Percentiles rank a stretch among this genome's conserved stretches.
phyloP scores from a whole-genome alignment of 202 grass and related monocot species.

The Brachypodium distachyon region DNA sequence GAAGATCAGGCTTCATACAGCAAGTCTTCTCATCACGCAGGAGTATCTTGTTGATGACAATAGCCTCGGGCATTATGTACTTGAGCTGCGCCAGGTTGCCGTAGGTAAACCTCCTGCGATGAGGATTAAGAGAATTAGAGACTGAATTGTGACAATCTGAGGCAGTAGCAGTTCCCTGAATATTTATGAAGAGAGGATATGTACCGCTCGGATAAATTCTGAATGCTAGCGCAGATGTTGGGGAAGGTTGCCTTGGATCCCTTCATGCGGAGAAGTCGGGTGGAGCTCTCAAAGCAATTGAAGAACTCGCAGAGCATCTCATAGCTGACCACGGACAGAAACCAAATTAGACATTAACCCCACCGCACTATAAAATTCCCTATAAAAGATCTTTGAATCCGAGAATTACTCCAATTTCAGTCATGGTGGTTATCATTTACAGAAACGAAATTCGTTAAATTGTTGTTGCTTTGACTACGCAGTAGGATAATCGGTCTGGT shows the following conservation, averaged over 20 bases:
- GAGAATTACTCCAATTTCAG: background rate
- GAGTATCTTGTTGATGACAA: slow-evolving; percentile 69
- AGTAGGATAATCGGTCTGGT: too few species aligned
- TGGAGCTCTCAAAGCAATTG: slow-evolving; percentile 72
- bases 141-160: background rate
- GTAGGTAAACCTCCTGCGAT: slow-evolving; percentile 70
- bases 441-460: background rate
- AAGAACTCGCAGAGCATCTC: slow-evolving; percentile 82
- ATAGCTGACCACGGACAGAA: slow-evolving; percentile 26
- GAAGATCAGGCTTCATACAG: slow-evolving; percentile 83
- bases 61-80: slow-evolving; percentile 70
- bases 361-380: background rate
- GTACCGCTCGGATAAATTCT: slow-evolving; percentile 60
- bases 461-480: background rate
- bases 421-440: background rate
- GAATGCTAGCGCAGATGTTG: slow-evolving; percentile 61
- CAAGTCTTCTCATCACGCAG: slow-evolving; percentile 64
- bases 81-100: slow-evolving; percentile 70
- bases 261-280: slow-evolving; percentile 61
- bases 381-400: background rate
- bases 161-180: background rate
- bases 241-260: slow-evolving; percentile 55
- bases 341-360: background rate
- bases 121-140: background rate
- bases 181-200: background rate